phyloP scores from a whole-genome alignment of 352 stramenopile genomes.

The Phytophthora sp. region DNA sequence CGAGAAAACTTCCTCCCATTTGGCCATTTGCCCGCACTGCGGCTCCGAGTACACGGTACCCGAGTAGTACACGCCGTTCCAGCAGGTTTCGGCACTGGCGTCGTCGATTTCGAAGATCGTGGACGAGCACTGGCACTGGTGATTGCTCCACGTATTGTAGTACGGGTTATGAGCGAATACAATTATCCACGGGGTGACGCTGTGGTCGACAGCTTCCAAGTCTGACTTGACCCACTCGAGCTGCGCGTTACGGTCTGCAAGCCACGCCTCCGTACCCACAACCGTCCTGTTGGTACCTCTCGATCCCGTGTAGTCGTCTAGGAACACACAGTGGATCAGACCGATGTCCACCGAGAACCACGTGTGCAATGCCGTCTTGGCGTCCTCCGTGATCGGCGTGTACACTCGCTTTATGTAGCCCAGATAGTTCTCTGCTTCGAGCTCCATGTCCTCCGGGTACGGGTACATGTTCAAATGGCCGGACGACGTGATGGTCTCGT shows the following conservation, averaged over 20 bases:
- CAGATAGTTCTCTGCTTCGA: constrained; percentile 48
- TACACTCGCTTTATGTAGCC: constrained; percentile 58
- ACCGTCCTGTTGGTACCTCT: constrained; percentile 36
- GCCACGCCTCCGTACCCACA: constrained; percentile 50
- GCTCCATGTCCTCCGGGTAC: constrained; percentile 44
- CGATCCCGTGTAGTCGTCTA: constrained; percentile 70
- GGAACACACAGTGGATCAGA: constrained; percentile 56
- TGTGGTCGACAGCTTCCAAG: constrained; percentile 66
- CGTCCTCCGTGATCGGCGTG: constrained; percentile 51
- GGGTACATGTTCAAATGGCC: constrained; percentile 50
- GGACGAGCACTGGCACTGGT: constrained; percentile 57
- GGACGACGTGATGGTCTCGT: constrained; percentile 58
- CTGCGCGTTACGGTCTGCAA: constrained; percentile 41
- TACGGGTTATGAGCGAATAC: constrained; percentile 77
- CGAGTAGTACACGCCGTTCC: constrained; percentile 53
- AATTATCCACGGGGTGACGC: constrained; percentile 80
- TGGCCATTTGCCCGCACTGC: constrained; percentile 53
- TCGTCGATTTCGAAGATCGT: constrained; percentile 49
- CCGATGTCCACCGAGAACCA: constrained; percentile 68
- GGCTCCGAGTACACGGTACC: constrained; percentile 44
- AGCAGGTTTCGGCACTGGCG: constrained; percentile 45
- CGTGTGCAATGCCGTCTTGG: constrained; percentile 38
- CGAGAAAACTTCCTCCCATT: constrained; percentile 49
- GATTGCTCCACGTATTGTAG: constrained; percentile 70
- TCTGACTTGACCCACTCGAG: constrained; percentile 71